Conservation (phyloP, 768 basidiomycete genomes). For the Pilatotrama ljubarskyi region DNA sequence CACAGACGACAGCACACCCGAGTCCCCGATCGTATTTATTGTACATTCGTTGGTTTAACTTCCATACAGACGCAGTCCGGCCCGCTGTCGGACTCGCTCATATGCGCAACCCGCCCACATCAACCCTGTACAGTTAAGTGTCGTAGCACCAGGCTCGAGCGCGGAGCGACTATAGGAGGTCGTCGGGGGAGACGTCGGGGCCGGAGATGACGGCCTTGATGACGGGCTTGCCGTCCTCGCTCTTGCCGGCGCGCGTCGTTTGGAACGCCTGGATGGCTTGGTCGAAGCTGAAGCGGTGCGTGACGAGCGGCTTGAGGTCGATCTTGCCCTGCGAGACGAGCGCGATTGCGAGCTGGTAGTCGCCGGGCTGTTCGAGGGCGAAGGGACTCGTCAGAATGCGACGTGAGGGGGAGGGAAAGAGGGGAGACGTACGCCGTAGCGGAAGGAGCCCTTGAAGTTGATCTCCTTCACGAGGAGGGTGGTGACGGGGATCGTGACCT, state of each 20-base stretch:
- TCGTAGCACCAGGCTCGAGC: no score
- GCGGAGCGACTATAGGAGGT: slow-evolving; percentile 20
- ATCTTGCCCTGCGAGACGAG: slow-evolving; percentile 81
- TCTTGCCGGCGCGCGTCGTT: slow-evolving; percentile 76
- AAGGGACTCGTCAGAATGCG: not conserved
- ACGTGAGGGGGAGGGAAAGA: not conserved
- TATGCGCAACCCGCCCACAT: no score
- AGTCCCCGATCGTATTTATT: slow-evolving; percentile 11
- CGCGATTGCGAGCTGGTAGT: slow-evolving; percentile 83
- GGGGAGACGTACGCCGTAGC: slow-evolving; percentile 63
- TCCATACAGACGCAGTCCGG: slow-evolving; percentile 28
- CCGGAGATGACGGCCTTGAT: slow-evolving; percentile 91
- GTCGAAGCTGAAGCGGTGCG: slow-evolving; percentile 83
- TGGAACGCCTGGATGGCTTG: slow-evolving; percentile 81
- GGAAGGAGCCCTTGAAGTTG: slow-evolving; percentile 87
- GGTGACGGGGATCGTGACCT: slow-evolving; percentile 73
- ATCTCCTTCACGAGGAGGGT: slow-evolving; percentile 77
- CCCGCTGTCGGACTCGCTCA: not conserved
- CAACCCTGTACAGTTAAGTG: no score
- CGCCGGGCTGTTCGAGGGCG: slow-evolving; percentile 58
- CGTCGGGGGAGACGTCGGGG: slow-evolving; percentile 56
- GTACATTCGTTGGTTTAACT: slow-evolving; percentile 11
- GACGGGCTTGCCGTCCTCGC: slow-evolving; percentile 81
- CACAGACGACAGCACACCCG: slow-evolving; percentile 10
- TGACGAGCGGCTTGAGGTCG: slow-evolving; percentile 85